phyloP scores from a whole-genome alignment of 371 early-diverging fungal genomes.

The Nematocida homosporus region DNA sequence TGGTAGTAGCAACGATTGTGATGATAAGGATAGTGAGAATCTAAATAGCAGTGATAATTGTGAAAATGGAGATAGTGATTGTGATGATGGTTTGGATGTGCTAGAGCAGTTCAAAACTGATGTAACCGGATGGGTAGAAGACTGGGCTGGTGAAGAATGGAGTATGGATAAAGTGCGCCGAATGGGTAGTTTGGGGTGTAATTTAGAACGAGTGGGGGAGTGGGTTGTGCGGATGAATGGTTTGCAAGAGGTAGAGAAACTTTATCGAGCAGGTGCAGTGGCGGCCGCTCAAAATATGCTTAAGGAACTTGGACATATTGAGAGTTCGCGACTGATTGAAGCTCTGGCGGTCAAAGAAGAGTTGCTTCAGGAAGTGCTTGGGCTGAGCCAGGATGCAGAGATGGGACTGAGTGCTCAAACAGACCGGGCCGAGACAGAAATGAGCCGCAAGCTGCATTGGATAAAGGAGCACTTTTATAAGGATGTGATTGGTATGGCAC shows the following conservation, averaged over 20 bases:
- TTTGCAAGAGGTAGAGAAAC: conserved; percentile 1
- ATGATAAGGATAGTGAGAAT: too few relatives aligned
- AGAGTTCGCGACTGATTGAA: background rate
- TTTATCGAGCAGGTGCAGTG: background rate
- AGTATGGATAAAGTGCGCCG: background rate
- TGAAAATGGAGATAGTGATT: background rate
- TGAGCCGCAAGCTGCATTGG: conserved; percentile 11
- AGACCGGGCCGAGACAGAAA: background rate
- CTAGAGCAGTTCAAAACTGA: background rate
- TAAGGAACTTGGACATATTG: background rate
- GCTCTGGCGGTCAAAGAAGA: background rate
- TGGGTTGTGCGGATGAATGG: background rate
- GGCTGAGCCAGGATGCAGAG: background rate
- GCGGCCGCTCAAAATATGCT: background rate
- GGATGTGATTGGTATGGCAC: background rate
- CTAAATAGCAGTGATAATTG: too few relatives aligned
- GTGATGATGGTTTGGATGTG: background rate
- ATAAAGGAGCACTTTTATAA: conserved; percentile 10
- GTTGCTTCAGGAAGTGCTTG: background rate
- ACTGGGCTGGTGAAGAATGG: background rate
- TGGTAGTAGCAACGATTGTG: too few relatives aligned
- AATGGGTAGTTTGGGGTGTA: background rate
- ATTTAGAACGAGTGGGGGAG: background rate
- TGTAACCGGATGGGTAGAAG: background rate
- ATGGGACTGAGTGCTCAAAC: conserved; percentile 6